Evolutionary conservation across 305 asterid genomes (phyloP), one percentile per base, ranked within the genome.

Genomic region (Coffea humblotiana): DNA sequence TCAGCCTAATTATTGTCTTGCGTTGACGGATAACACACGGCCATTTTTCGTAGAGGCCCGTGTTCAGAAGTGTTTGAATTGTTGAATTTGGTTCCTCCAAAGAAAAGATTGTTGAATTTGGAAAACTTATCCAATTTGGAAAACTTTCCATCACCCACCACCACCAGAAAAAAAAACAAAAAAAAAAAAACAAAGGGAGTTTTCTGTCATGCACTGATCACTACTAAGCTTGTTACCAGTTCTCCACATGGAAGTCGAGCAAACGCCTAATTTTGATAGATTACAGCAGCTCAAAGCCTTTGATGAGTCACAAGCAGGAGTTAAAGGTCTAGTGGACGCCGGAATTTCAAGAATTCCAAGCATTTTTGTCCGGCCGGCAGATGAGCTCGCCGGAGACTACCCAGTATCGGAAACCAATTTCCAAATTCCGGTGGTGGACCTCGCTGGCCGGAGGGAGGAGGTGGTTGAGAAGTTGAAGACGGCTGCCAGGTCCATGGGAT

Each of bases 401-500:
- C 74, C n/a, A 66, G 67, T 4, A 6, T 80, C 85, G 1, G 21
- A 74, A 8, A 51, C 85, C 35, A 82, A 83, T 60, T 58, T 67
- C 7, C 64, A 79, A 84, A 60, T 87, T 23, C 91, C 95, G 0
- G 84, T 91, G 1, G 81, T 90, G 15, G 92, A 92, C 79, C 84
- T 94, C 0, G 54, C 69, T 25, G 89, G 85, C 51, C 71, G 16
- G 14, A 88, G 86, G 13, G 74, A 70, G 77, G 71, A 73, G 72
- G 76, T 90, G 7, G 76, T 90, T 0, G 75, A 76, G 3, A 77
- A 86, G 75, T 66, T 91, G n/a, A 85, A 77, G 67, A 69, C 40
- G 3, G 98, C 98, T 1, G 89, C 96, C 1, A 77, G 78, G 48
- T 84, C 86, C 25, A 82, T 88, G 88, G 98, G 94, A 6, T 84